phyloP scores from a whole-genome alignment of 2,329 filamentous ascomycete genomes.

The Hymenotorrendiella dingleyae region DNA sequence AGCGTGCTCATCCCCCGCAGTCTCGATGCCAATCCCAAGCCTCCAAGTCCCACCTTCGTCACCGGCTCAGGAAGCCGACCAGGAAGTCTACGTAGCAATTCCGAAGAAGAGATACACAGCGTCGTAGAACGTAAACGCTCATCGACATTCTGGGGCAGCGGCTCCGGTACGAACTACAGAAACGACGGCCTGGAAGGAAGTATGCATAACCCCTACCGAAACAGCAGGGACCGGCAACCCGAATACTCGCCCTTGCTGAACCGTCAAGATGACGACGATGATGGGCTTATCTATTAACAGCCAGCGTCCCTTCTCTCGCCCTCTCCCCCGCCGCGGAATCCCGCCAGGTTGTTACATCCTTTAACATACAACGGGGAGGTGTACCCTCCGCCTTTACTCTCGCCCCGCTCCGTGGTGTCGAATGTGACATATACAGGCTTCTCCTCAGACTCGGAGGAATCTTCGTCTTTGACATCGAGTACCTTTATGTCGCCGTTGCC shows the following conservation, averaged over 20 bases:
- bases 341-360: too few species aligned
- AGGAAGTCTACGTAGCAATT: neutral
- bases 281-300: neutral
- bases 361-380: too few species aligned
- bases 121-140: neutral
- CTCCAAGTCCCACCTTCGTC: neutral
- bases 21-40: neutral
- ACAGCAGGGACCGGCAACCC: too few species aligned
- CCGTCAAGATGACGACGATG: neutral
- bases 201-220: slow-evolving; percentile 16
- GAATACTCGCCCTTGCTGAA: slow-evolving; percentile 4
- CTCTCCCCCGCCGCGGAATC: too few species aligned
- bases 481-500: too few species aligned
- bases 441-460: too few species aligned
- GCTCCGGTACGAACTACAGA: neutral
- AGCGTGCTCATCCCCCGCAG: neutral
- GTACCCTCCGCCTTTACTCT: too few species aligned
- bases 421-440: too few species aligned
- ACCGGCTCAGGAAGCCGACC: neutral
- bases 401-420: too few species aligned
- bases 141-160: neutral
- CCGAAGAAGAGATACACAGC: neutral
- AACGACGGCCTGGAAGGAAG: slow-evolving; percentile 11
- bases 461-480: too few species aligned
- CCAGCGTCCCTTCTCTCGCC: too few species aligned